phyloP scores from a whole-genome alignment of 148 eudicot species.

The Chenopodium suecicum region DNA sequence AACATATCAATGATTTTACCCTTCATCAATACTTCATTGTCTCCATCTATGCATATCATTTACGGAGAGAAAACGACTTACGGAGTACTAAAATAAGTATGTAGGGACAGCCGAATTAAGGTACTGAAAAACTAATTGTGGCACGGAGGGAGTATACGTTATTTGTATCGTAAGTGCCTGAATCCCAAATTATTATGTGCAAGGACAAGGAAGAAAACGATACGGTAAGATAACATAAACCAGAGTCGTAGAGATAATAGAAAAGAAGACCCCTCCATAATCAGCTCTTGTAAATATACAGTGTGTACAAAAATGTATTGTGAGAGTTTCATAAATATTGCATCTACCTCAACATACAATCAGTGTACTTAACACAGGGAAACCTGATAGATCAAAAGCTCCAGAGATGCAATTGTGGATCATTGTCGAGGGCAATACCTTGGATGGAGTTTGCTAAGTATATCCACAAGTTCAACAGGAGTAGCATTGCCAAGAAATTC shows the following conservation, averaged over 20 bases:
- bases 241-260: background rate
- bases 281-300: background rate
- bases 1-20: background rate
- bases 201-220: background rate
- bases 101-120: too few relatives aligned
- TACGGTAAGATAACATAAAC: background rate
- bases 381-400: background rate
- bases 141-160: background rate
- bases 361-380: background rate
- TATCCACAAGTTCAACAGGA: constrained; percentile 53
- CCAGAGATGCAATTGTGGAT: constrained; percentile 7
- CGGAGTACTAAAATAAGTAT: too few relatives aligned
- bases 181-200: background rate
- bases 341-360: constrained; percentile 4
- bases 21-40: background rate
- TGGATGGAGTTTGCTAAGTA: constrained; percentile 47
- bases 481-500: constrained; percentile 59
- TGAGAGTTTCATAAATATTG: background rate
- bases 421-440: constrained; percentile 46
- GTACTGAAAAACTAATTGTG: too few relatives aligned
- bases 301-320: background rate
- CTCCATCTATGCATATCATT: background rate
- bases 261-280: background rate
- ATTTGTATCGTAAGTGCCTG: background rate
- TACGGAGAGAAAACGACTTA: too few relatives aligned